Evolutionary conservation across 139 green algal genomes (phyloP).

Genomic region (Chlorella sp.): DNA sequence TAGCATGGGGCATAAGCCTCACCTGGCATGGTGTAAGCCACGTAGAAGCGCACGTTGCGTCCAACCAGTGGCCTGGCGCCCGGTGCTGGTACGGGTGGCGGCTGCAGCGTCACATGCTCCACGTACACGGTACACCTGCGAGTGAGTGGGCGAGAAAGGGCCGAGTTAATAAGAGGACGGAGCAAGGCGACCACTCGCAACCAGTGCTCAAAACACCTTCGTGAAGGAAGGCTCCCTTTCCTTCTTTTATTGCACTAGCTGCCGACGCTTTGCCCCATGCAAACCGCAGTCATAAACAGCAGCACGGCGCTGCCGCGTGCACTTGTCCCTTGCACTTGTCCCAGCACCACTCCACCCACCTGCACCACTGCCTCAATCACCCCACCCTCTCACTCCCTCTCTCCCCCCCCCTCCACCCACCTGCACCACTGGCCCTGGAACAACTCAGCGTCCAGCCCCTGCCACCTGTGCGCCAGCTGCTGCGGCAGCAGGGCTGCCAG

Average conservation of each 20-base stretch:
- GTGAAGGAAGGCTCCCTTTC: not conserved
- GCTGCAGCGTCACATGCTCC: slow-evolving; percentile 29
- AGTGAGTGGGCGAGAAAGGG: too few species aligned
- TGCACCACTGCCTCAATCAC: too few species aligned
- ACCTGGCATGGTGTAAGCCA: not conserved
- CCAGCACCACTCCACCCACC: too few species aligned
- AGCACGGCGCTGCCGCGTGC: not conserved
- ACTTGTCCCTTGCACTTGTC: too few species aligned
- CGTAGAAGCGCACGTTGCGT: not conserved
- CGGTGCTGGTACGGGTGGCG: not conserved
- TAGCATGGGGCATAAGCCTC: too few species aligned
- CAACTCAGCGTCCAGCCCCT: not conserved
- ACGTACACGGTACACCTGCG: slow-evolving; percentile 18
- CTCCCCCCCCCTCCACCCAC: not conserved
- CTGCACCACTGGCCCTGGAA: slow-evolving; percentile 30
- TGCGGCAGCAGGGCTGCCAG: slow-evolving; percentile 1
- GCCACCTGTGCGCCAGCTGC: not conserved
- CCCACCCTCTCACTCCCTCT: not conserved
- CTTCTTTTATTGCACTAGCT: not conserved
- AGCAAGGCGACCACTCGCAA: not conserved
- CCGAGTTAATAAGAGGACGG: too few species aligned
- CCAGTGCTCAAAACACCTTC: not conserved
- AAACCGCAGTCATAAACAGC: not conserved
- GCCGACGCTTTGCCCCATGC: not conserved
- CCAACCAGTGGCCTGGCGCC: not conserved